Base-by-base conservation (phyloP, 768 basidiomycete genomes). In the Tubosaeta sp. region DNA sequence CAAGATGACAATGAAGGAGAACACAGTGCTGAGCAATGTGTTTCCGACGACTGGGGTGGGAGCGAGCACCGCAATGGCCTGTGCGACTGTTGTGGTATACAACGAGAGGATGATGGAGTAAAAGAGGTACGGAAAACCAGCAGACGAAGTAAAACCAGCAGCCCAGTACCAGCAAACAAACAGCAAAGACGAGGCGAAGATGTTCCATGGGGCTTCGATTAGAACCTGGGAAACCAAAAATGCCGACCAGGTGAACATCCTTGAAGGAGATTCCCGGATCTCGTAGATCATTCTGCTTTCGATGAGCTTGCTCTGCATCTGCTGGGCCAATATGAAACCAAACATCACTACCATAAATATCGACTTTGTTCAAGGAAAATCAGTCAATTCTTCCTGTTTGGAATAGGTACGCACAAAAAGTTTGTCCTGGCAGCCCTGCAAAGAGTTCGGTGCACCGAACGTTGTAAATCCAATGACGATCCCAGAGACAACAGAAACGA, bases 231-330 rank as follows among this genome's bases (percentile, higher is more conserved):
- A 72, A 1, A 79, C 75, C n/a, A 81, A 53, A 29, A 83, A 68
- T 0, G 81, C 78, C 0, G 78, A 73, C 83, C 83, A 86, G 56
- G 71, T 72, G 63, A 84, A 86, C 75, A 81, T 84, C 40, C 76
- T 71, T 42, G 80, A 81, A 0, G 83, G 80, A 4, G 79, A 72
- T 64, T 87, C 84, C 32, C 84, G 76, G 45, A 82, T 73, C 56
- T 84, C 81, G 54, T 83, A 86, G 31, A 87, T 68, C 6, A 64
- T 71, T 22, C 83, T 77, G 56, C 76, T 75, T 9, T 69, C 65
- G 46, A 86, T 73, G 68, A 79, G 84, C 31, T 76, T 77, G 9
- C 78, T 71, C 60, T 83, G 83, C 1, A 84, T 68, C 59, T 86
- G 83, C 57, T 82, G 80, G 3, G 76, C 71, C 25, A 83, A 66